These are phyloP conservation scores for Thelephora ganbajun DNA, from an alignment of 768 basidiomycete species.

Conservation along the genomic window DNA sequence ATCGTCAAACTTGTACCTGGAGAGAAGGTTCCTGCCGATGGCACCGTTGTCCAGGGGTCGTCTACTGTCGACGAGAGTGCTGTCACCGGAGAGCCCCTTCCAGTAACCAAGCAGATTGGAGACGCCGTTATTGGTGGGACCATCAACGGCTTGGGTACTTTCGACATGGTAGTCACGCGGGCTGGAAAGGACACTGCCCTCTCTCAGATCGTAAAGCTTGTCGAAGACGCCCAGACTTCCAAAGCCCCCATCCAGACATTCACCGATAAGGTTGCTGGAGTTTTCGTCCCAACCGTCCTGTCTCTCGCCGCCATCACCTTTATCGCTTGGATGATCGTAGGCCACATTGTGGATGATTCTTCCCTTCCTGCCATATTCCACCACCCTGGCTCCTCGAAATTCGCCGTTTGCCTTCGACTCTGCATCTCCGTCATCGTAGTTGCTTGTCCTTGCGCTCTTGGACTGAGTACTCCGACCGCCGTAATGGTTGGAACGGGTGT, in stretches of 20 bases:
- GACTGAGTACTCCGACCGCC: constrained; percentile 91
- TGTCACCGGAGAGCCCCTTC: constrained; percentile 87
- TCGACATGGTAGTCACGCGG: constrained; percentile 91
- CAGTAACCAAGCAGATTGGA: constrained; percentile 72
- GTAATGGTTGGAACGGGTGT: constrained; percentile 99
- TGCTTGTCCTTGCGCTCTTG: constrained; percentile 95
- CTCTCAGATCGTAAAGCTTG: constrained; percentile 90
- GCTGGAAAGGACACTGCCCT: constrained; percentile 95
- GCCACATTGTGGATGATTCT: constrained; percentile 37
- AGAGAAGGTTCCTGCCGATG: constrained; percentile 93
- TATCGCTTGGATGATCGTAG: constrained; percentile 66
- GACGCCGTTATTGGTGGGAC: constrained; percentile 92
- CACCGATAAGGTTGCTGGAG: constrained; percentile 87
- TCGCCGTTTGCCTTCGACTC: constrained; percentile 88
- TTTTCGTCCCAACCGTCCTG: constrained; percentile 90
- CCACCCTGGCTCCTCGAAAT: constrained; percentile 65
- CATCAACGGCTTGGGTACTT: constrained; percentile 91
- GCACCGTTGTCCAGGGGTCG: constrained; percentile 73
- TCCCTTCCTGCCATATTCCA: constrained; percentile 76
- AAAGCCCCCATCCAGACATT: constrained; percentile 98
- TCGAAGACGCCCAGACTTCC: constrained; percentile 95
- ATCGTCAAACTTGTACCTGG: constrained; percentile 90
- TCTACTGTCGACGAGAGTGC: constrained; percentile 93
- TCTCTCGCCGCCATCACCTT: constrained; percentile 73
- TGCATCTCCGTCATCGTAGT: constrained; percentile 98